Evolutionary conservation across 306 rosid species (phyloP).

Genomic region (Acacia acuminata): DNA sequence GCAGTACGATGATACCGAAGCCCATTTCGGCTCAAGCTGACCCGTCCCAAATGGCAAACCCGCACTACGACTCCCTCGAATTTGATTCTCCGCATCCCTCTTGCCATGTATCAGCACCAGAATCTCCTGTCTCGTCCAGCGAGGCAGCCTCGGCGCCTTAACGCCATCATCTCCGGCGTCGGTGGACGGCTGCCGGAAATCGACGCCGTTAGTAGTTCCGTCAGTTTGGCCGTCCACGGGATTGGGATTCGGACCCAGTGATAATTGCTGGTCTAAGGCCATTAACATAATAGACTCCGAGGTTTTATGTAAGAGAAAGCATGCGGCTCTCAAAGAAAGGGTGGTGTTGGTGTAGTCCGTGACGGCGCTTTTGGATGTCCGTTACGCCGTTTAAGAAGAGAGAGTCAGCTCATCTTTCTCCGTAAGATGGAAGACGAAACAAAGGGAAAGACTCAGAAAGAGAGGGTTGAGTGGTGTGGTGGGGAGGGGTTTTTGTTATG

Average conservation of each 20-base stretch:
- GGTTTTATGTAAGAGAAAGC: constrained; percentile 32
- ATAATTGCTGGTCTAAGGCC: constrained; percentile 61
- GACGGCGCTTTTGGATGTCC: constrained; percentile 64
- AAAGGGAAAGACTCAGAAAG: not conserved
- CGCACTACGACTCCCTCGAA: constrained; percentile 53
- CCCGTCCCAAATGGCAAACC: constrained; percentile 63
- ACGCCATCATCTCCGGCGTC: constrained; percentile 69
- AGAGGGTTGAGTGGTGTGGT: not conserved
- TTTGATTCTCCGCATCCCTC: constrained; percentile 75
- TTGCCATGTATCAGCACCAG: constrained; percentile 89
- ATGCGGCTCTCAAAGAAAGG: constrained; percentile 65
- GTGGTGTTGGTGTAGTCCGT: constrained; percentile 14
- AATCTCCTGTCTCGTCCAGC: constrained; percentile 97
- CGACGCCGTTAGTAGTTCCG: constrained; percentile 55
- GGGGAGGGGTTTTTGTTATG: constrained; percentile 32
- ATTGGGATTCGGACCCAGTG: constrained; percentile 41
- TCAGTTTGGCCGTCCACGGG: constrained; percentile 48
- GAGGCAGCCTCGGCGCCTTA: constrained; percentile 81
- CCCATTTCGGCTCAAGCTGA: constrained; percentile 89
- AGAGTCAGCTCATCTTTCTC: constrained; percentile 30
- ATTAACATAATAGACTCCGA: constrained; percentile 29
- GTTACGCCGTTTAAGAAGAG: constrained; percentile 70
- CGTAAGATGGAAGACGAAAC: constrained; percentile 32
- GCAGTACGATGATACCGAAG: constrained; percentile 84
- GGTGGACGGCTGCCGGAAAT: constrained; percentile 40